Conservation (phyloP, 2,329 filamentous ascomycete species). For the Diatrype stigma region DNA sequence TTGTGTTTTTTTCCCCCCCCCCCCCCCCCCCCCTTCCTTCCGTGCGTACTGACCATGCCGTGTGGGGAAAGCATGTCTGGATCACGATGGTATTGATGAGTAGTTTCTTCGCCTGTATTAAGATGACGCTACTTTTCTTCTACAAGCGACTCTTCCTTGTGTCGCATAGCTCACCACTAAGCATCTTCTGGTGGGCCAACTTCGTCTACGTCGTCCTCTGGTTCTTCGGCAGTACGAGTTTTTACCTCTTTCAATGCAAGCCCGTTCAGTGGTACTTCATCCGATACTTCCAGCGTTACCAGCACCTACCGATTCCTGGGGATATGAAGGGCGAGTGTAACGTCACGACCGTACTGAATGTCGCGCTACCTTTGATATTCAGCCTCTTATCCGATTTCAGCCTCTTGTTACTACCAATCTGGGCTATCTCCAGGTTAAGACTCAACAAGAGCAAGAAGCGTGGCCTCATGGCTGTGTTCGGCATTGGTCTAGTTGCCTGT, state of each 20-base stretch:
- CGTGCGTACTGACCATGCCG: slow-evolving; percentile 5
- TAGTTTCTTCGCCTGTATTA: slow-evolving; percentile 19
- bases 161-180: slow-evolving; percentile 9
- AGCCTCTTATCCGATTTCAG: slow-evolving; percentile 19
- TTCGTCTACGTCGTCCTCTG: slow-evolving; percentile 19
- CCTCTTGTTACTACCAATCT: slow-evolving; percentile 17
- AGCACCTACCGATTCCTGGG: slow-evolving; percentile 10
- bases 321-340: slow-evolving; percentile 16
- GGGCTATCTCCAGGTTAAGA: slow-evolving; percentile 17
- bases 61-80: slow-evolving; percentile 18
- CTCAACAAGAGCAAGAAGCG: slow-evolving; percentile 18
- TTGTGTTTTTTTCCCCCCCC: too few relatives aligned
- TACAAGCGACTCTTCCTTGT: slow-evolving; percentile 20
- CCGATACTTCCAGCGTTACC: slow-evolving; percentile 14
- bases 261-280: slow-evolving; percentile 21
- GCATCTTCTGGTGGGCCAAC: slow-evolving; percentile 22
- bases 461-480: slow-evolving; percentile 20
- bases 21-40: too few relatives aligned
- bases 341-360: slow-evolving; percentile 18
- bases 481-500: slow-evolving; percentile 18
- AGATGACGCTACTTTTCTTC: slow-evolving; percentile 23
- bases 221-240: slow-evolving; percentile 20
- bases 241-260: slow-evolving; percentile 22
- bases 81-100: slow-evolving; percentile 24
- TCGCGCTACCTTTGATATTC: slow-evolving; percentile 19